A percentile compares a stretch with the other conserved stretches of the same genome.
Evolutionary conservation across 805 yeast species (phyloP).

Genomic region (Starmerella kuoi): DNA sequence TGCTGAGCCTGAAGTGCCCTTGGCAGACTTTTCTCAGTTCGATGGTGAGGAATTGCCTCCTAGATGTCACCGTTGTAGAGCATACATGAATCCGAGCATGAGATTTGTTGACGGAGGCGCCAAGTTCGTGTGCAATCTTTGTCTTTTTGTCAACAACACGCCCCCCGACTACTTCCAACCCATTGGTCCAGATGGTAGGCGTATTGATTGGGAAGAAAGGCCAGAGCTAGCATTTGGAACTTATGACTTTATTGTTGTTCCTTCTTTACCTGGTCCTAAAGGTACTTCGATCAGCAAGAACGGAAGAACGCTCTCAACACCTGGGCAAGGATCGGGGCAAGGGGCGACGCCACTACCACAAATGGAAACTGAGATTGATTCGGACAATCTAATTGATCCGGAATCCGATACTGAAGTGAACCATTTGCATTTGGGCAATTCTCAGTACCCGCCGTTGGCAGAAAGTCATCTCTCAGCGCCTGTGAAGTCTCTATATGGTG

Average conservation of each 20-base stretch:
- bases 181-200: conserved; percentile 45
- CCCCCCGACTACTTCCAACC: conserved; percentile 57
- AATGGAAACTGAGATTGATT: no score
- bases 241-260: conserved; percentile 72
- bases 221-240: conserved; percentile 77
- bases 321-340: conserved; percentile 7
- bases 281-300: neutral
- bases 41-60: conserved; percentile 45
- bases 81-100: conserved; percentile 79
- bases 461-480: neutral
- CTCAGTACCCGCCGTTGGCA: neutral
- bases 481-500: conserved; percentile 42
- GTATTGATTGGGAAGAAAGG: conserved; percentile 50
- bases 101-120: conserved; percentile 48
- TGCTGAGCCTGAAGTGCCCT: conserved; percentile 60
- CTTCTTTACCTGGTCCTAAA: neutral
- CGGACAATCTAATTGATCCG: neutral
- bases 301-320: neutral
- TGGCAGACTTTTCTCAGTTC: conserved; percentile 41
- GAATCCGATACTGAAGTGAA: neutral
- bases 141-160: conserved; percentile 60
- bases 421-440: no score
- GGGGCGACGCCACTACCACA: no score
- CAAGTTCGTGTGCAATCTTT: conserved; percentile 70
- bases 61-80: conserved; percentile 82